These are phyloP conservation scores for Pisolithus thermaeus DNA, from an alignment of 1,284 basidiomycete genomes.

Conservation along the genomic window DNA sequence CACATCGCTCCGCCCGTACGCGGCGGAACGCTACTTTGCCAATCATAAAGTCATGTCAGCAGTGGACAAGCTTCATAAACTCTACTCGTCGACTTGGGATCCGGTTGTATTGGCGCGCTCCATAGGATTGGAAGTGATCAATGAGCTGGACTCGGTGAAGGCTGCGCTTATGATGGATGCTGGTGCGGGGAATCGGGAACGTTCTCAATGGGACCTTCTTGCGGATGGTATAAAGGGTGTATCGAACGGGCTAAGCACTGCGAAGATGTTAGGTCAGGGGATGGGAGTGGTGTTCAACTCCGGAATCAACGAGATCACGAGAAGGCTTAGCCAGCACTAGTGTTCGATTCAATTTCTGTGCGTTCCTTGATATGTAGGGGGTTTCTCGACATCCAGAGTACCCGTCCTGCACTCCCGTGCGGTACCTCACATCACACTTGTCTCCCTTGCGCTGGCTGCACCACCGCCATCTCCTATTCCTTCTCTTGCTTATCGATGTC, in stretches of 20 bases:
- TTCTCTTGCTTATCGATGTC: too few relatives aligned
- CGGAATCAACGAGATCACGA: conserved; percentile 3
- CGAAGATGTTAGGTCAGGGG: conserved; percentile 22
- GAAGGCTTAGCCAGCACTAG: background rate
- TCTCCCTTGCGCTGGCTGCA: background rate
- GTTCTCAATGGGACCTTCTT: conserved; percentile 27
- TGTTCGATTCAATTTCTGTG: background rate
- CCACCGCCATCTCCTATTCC: too few relatives aligned
- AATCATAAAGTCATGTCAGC: conserved; percentile 84
- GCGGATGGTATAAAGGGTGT: conserved; percentile 34
- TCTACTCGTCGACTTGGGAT: conserved; percentile 64
- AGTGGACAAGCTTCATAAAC: conserved; percentile 83
- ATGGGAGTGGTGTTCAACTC: conserved; percentile 15
- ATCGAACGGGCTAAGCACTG: conserved; percentile 22
- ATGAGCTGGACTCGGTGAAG: conserved; percentile 83
- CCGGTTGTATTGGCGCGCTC: conserved; percentile 83
- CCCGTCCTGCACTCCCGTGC: too few relatives aligned
- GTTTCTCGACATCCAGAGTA: too few relatives aligned
- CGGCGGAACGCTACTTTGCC: conserved; percentile 73
- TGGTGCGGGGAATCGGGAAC: conserved; percentile 38
- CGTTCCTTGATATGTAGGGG: background rate
- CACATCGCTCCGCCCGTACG: conserved; percentile 72
- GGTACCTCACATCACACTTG: too few relatives aligned
- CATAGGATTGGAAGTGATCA: conserved; percentile 84
- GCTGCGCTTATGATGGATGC: conserved; percentile 78